These are phyloP conservation scores for Pichia rugopelliculosa DNA, from an alignment of 805 yeast genomes.

Conservation along the genomic window DNA sequence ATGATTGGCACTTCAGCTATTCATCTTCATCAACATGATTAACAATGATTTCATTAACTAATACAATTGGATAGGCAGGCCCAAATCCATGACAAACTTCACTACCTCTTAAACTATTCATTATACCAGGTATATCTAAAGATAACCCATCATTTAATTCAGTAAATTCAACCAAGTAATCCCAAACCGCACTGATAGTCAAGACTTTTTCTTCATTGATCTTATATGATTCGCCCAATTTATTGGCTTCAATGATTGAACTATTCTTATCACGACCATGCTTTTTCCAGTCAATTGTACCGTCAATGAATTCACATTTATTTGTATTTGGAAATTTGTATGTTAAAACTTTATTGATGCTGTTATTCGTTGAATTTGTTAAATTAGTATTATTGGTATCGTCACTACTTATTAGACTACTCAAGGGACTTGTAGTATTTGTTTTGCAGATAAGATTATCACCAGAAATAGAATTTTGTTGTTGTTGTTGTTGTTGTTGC, in stretches of 20 bases:
- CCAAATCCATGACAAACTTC: slow-evolving; percentile 80
- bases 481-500: slow-evolving; percentile 16
- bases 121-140: slow-evolving; percentile 50
- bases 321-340: slow-evolving; percentile 23
- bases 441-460: not conserved
- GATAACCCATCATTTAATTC: slow-evolving; percentile 40
- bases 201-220: slow-evolving; percentile 39
- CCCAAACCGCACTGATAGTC: slow-evolving; percentile 80
- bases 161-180: slow-evolving; percentile 49
- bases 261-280: slow-evolving; percentile 7
- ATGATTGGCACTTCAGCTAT: too few species aligned
- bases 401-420: not conserved
- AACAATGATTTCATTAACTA: slow-evolving; percentile 35
- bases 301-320: slow-evolving; percentile 18
- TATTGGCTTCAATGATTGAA: slow-evolving; percentile 9
- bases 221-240: slow-evolving; percentile 15
- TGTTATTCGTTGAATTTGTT: not conserved
- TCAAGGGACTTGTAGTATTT: not conserved
- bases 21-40: slow-evolving; percentile 10
- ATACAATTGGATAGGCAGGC: slow-evolving; percentile 48
- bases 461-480: slow-evolving; percentile 16
- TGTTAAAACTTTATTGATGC: not conserved
- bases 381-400: not conserved
- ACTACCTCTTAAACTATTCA: slow-evolving; percentile 53
- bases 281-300: slow-evolving; percentile 14